Evolutionary conservation across 2,329 filamentous ascomycete genomes (phyloP), one percentile per base, ranked within the genome.

Genomic region (Dothideomycetidae sp.): DNA sequence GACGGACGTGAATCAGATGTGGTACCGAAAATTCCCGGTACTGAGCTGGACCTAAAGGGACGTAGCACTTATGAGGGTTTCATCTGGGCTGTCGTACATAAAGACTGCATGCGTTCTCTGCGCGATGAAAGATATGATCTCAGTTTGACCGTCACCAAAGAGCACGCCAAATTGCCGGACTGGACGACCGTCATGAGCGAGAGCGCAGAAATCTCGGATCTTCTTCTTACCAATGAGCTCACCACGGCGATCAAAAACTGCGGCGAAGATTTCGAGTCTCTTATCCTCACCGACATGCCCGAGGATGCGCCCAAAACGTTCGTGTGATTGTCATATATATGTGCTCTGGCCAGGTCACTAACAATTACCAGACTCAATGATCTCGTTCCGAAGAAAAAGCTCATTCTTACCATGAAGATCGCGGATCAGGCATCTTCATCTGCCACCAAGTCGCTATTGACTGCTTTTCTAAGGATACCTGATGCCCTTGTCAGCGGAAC

Each of bases 141-240:
- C 38, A 93, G 83, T 37, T 72, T 98, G 48, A 94, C 90, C 29
- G 76, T 77, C 46, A 94, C 88, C 55, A 93, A 93, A 70, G 90
- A 98, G 53, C 75, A 86, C 61, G 56, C 79, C 39, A 94, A 93
- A 67, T 74, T 98, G 21, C 88, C 90, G 21, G 62, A 70, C 46
- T 98, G 86, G 86, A 68, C 79, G 39, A 93, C 84, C 10, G 75
- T 94, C 53, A 96, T 98, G 90, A 92, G 77, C 54, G 90, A 98
- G 68, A 93, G 78, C 60, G 85, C 86, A 41, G 90, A 96, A 62
- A 78, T 98, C 50, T 94, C 86, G 10, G 82, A 94, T 31, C 67
- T 75, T 5, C 66, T 98, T 47, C 71, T 98, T 35, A 93, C 84
- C 3, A 71, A 80, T n/a, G 88, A 96, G 50, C 70, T 98, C 26